These are phyloP conservation scores for Lachancea fermentati DNA, from an alignment of 805 yeast species.

Conservation along the genomic window DNA sequence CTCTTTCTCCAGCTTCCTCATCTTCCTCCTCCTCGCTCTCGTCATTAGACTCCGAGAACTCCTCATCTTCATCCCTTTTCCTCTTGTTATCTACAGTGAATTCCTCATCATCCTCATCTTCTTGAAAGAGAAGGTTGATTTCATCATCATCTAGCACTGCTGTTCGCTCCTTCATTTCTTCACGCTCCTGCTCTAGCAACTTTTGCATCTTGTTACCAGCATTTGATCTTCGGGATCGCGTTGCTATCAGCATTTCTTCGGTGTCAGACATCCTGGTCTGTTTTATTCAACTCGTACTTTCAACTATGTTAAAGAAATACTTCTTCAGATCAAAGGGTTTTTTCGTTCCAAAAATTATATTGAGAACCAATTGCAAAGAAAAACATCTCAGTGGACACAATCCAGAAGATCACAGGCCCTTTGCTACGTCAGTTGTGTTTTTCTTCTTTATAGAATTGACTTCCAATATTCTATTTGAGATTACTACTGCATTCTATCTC, in stretches of 20 bases:
- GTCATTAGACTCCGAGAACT: conserved; percentile 28
- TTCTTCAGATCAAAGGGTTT: no score
- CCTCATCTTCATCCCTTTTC: conserved; percentile 32
- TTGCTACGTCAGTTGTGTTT: no score
- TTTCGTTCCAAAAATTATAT: no score
- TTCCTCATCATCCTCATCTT: conserved; percentile 51
- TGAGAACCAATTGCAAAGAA: no score
- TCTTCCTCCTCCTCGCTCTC: conserved; percentile 26
- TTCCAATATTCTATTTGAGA: no score
- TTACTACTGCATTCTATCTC: no score
- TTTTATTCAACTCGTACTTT: background rate
- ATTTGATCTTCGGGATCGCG: conserved; percentile 73
- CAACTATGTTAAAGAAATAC: background rate
- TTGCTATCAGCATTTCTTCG: conserved; percentile 46
- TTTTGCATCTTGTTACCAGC: conserved; percentile 83
- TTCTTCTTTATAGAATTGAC: no score
- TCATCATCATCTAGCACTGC: conserved; percentile 58
- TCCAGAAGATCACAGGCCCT: no score
- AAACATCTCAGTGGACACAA: no score
- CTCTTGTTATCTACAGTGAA: conserved; percentile 30
- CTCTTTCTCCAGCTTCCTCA: conserved; percentile 22
- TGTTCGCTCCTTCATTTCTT: conserved; percentile 33
- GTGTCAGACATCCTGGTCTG: conserved; percentile 7
- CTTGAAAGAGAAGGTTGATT: conserved; percentile 64
- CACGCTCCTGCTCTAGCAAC: conserved; percentile 59